Conservation (phyloP, 2,329 filamentous ascomycete genomes). For the Didymella keratinophila region DNA sequence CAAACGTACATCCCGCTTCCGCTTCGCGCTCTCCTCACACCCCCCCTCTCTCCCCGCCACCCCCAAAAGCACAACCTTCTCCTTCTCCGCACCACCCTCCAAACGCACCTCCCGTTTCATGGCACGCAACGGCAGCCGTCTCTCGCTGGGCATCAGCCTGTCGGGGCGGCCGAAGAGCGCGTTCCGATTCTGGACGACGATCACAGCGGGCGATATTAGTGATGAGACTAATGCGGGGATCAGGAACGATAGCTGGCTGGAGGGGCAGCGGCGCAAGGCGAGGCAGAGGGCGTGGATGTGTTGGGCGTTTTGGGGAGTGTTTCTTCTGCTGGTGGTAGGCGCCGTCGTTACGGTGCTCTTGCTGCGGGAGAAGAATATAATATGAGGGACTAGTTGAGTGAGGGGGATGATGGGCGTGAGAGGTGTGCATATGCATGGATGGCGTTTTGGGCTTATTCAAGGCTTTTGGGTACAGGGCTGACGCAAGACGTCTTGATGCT, state of each 20-base stretch:
- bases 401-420: neutral
- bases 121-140: constrained; percentile 30
- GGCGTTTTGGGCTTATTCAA: constrained; percentile 4
- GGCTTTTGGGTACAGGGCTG: neutral
- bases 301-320: constrained; percentile 57
- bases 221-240: constrained; percentile 12
- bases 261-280: constrained; percentile 58
- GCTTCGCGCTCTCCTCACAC: constrained; percentile 11
- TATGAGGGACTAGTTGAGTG: constrained; percentile 21
- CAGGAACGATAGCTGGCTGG: constrained; percentile 57
- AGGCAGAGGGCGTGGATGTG: constrained; percentile 58
- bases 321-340: constrained; percentile 56
- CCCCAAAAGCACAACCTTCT: neutral
- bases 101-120: constrained; percentile 11
- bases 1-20: constrained; percentile 13
- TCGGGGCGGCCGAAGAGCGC: constrained; percentile 35
- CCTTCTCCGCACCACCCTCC: neutral
- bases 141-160: constrained; percentile 31
- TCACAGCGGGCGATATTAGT: constrained; percentile 20
- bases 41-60: constrained; percentile 9
- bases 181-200: constrained; percentile 46
- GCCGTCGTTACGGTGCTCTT: constrained; percentile 58
- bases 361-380: constrained; percentile 44
- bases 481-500: neutral
- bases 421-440: neutral